phyloP scores from a whole-genome alignment of 2,329 filamentous ascomycete species.

The Atkinsonella hypoxylon region DNA sequence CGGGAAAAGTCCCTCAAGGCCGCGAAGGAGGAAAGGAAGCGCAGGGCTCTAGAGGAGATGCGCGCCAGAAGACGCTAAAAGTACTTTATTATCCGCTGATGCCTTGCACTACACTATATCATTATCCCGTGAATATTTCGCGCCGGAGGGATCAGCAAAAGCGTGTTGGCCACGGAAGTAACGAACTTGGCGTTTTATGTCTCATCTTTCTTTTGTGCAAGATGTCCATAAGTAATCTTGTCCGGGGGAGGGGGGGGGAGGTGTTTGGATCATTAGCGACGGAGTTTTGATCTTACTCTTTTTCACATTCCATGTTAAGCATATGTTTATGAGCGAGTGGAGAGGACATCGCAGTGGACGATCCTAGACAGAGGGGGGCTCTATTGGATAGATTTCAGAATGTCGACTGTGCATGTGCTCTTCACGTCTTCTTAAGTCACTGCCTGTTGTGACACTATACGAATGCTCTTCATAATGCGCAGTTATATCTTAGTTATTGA shows the following conservation, averaged over 20 bases:
- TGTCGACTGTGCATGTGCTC: not conserved
- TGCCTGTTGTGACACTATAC: not conserved
- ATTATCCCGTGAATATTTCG: not conserved
- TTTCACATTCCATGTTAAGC: not conserved
- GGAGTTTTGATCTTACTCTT: conserved; percentile 19
- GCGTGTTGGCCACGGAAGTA: not conserved
- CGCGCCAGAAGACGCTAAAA: conserved; percentile 18
- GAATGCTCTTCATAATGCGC: no score
- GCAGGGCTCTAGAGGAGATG: conserved; percentile 25
- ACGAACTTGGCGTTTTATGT: not conserved
- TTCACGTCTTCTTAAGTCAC: not conserved
- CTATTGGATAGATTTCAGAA: not conserved
- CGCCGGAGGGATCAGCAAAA: not conserved
- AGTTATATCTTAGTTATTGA: not conserved
- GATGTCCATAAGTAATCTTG: not conserved
- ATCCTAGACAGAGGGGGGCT: not conserved
- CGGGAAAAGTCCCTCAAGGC: conserved; percentile 49
- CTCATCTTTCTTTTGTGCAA: not conserved
- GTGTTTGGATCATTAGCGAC: conserved; percentile 25
- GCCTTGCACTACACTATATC: not conserved
- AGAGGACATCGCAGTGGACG: not conserved
- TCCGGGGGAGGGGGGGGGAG: no score
- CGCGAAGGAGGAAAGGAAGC: conserved; percentile 47
- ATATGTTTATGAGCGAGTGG: not conserved
- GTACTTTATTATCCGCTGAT: not conserved